phyloP scores from a whole-genome alignment of 352 stramenopile genomes.

The Phytophthora hibernalis region DNA sequence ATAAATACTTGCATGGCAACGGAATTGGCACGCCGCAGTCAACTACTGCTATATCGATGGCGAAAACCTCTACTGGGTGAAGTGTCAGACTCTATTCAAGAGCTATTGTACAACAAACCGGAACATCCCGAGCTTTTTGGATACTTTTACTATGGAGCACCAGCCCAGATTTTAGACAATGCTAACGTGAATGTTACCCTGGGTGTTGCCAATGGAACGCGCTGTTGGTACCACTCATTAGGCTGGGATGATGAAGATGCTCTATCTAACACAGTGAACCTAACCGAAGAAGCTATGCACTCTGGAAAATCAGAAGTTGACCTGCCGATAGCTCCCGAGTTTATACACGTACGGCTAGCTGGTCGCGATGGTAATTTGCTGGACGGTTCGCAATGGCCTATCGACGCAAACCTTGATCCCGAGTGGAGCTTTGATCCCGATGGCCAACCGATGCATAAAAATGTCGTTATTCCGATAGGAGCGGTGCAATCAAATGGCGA shows the following conservation, averaged over 20 bases:
- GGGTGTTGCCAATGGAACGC: conserved; percentile 5
- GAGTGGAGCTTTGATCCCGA: neutral
- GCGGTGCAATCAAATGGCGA: neutral
- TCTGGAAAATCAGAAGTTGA: neutral
- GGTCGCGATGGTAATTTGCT: neutral
- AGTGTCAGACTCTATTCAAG: neutral
- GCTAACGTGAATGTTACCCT: neutral
- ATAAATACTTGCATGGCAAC: conserved; percentile 10
- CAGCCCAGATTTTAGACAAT: conserved; percentile 6
- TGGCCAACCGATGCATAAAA: neutral
- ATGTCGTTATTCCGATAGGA: conserved; percentile 2
- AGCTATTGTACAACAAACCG: conserved; percentile 8
- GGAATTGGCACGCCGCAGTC: neutral
- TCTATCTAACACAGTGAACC: neutral
- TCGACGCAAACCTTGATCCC: neutral
- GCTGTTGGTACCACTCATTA: conserved; percentile 2
- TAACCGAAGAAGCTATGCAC: neutral
- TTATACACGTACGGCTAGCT: neutral
- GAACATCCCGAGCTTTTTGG: conserved; percentile 2
- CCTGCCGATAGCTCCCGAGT: neutral
- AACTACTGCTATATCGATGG: neutral
- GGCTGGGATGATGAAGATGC: neutral
- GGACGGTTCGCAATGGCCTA: neutral
- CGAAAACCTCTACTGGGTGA: neutral
- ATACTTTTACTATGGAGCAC: conserved; percentile 10